These are phyloP conservation scores for Debaryomyces prosopidis DNA, from an alignment of 805 yeast species.

Conservation along the genomic window DNA sequence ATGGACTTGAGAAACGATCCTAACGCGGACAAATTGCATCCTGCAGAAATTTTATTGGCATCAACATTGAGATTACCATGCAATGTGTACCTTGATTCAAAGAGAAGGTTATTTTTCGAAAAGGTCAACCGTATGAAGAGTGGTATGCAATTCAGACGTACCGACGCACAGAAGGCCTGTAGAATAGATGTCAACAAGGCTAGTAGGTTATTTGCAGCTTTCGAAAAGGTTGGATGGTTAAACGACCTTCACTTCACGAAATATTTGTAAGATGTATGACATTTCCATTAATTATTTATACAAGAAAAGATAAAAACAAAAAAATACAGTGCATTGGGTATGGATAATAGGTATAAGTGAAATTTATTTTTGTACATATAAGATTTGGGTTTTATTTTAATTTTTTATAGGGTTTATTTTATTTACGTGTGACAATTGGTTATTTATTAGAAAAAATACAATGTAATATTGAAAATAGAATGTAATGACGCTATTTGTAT, in stretches of 20 bases:
- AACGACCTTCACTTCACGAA: constrained; percentile 67
- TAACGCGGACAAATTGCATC: constrained; percentile 70
- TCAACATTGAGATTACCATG: constrained; percentile 88
- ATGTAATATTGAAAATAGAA: no score
- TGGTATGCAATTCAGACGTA: constrained; percentile 84
- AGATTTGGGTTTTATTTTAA: neutral
- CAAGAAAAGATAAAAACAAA: neutral
- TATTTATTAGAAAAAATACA: neutral
- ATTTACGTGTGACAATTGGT: neutral
- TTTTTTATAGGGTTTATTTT: neutral
- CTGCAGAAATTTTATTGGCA: constrained; percentile 86
- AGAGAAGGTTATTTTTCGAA: constrained; percentile 81
- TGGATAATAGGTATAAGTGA: neutral
- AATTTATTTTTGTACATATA: neutral
- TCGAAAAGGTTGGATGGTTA: constrained; percentile 90
- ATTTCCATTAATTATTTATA: neutral
- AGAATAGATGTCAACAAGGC: constrained; percentile 97
- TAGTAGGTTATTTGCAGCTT: constrained; percentile 84
- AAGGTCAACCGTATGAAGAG: constrained; percentile 74
- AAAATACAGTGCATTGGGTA: neutral
- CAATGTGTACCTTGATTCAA: constrained; percentile 68
- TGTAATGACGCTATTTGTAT: no score
- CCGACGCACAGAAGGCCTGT: constrained; percentile 98
- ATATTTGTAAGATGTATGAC: constrained; percentile 8
- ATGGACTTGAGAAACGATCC: constrained; percentile 88